Evolutionary conservation across 2,329 filamentous ascomycete species (phyloP), one percentile per base, ranked within the genome.

Genomic region (Pleurostoma richardsiae): DNA sequence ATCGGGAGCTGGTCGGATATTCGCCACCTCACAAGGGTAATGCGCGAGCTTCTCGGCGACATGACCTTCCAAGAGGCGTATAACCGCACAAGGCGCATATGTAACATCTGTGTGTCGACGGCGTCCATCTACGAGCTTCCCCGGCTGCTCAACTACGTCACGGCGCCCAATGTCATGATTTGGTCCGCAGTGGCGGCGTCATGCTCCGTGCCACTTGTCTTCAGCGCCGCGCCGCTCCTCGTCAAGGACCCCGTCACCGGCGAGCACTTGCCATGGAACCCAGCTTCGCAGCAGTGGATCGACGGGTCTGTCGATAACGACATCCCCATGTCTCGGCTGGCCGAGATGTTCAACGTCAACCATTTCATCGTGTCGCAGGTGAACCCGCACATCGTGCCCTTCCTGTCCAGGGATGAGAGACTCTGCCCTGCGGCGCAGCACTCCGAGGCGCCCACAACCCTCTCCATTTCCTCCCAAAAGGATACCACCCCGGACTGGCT

Each of bases 321-420:
- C 63, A 73, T 97, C 3, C 92, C 92, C 2, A 95, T 95, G 82
- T 90, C 86, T 26, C 82, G 89, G 2, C 74, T 97, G 11, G 84
- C 90, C 1, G 90, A 96, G 60, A 91, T 96, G 86, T 96, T 96
- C 73, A 96, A 96, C 59, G 91, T 96, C 62, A 96, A 96, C 59
- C 92, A 96, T 62, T 96, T 96, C 61, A 96, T 97, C 55, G 92
- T 96, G 19, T 96, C 90, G 0, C 92, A 97, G 63, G 90, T 96
- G 43, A 97, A 97, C 58, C 92, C 92, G 0, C 92, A 97, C 57
- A 88, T 96, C 6, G 82, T 95, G 0, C 89, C 90, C 0, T 96
- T 97, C 58, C 70, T 96, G 11, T 74, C 80, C 11, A 87, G 84
- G 54, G 88, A 95, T 48, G 86, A 90, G 50, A 75, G 77, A 29